Percentiles rank a stretch among this genome's conserved stretches.
Conservation (phyloP, 345 rosid species). For the Adansonia digitata region DNA sequence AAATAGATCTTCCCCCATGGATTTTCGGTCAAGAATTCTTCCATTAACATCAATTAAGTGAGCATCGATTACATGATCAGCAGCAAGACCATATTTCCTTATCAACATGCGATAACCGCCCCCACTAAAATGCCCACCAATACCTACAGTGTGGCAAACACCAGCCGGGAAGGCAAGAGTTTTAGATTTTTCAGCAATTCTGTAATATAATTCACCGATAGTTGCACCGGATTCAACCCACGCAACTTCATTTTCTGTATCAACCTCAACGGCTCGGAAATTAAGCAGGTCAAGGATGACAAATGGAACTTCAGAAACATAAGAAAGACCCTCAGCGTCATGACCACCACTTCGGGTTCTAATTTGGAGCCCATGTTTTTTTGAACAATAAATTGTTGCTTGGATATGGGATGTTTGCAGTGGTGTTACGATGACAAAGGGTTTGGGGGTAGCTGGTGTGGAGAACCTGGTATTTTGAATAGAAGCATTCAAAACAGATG, state of each 20-base stretch:
- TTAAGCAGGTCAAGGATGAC: constrained; percentile 4
- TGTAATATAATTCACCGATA: constrained; percentile 1
- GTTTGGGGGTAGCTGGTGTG: not conserved
- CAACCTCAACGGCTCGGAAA: not conserved
- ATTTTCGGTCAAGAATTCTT: not conserved
- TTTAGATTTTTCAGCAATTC: not conserved
- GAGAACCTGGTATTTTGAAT: constrained; percentile 6
- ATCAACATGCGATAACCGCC: not conserved
- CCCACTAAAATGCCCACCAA: constrained; percentile 1
- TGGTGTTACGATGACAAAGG: not conserved
- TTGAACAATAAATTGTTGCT: constrained; percentile 1
- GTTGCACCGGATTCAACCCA: constrained; percentile 8
- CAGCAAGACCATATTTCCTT: constrained; percentile 5
- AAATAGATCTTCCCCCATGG: constrained; percentile 13
- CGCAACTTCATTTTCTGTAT: not conserved
- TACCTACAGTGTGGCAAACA: not conserved
- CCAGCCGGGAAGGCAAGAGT: constrained; percentile 8
- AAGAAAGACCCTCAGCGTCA: constrained; percentile 10
- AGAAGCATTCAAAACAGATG: not conserved
- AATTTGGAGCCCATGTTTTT: not conserved
- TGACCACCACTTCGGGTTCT: constrained; percentile 11
- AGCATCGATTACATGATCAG: constrained; percentile 5
- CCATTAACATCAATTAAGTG: constrained; percentile 1
- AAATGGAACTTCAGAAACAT: not conserved
- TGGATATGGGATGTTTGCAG: not conserved